Conservation (phyloP, 1,284 basidiomycete species). For the Papiliotrema nemorosa region DNA sequence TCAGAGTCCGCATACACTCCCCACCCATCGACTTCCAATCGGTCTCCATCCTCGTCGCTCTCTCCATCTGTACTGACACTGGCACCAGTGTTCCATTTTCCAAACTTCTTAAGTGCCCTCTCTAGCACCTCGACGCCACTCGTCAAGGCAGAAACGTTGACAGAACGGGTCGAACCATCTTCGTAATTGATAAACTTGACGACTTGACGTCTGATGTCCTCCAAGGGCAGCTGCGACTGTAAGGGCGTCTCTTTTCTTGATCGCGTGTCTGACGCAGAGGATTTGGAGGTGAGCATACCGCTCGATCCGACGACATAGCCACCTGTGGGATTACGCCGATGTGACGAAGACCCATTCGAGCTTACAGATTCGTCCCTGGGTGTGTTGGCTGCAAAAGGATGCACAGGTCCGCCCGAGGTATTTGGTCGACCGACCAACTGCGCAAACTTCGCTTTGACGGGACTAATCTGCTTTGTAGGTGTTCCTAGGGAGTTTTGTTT, state of each 20-base stretch:
- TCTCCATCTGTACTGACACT: conserved; percentile 40
- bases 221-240: conserved; percentile 55
- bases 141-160: conserved; percentile 73
- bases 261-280: conserved; percentile 51
- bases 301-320: conserved; percentile 8
- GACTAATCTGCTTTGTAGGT: conserved; percentile 20
- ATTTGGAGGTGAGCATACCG: conserved; percentile 20
- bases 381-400: conserved; percentile 36
- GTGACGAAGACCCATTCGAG: not conserved
- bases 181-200: conserved; percentile 83
- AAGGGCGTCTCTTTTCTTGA: conserved; percentile 12
- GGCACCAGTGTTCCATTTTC: conserved; percentile 58
- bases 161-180: conserved; percentile 66
- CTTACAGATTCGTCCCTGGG: not conserved
- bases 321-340: conserved; percentile 1
- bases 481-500: conserved; percentile 13
- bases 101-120: conserved; percentile 80
- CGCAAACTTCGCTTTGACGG: conserved; percentile 29
- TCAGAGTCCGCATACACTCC: conserved; percentile 68
- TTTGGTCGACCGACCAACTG: conserved; percentile 12
- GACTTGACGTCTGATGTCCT: conserved; percentile 72
- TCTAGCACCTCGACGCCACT: conserved; percentile 80
- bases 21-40: conserved; percentile 80
- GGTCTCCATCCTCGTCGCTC: conserved; percentile 54
- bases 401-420: conserved; percentile 12